Base-by-base conservation (phyloP, 352 stramenopile species). In the Plasmopara muralis region DNA sequence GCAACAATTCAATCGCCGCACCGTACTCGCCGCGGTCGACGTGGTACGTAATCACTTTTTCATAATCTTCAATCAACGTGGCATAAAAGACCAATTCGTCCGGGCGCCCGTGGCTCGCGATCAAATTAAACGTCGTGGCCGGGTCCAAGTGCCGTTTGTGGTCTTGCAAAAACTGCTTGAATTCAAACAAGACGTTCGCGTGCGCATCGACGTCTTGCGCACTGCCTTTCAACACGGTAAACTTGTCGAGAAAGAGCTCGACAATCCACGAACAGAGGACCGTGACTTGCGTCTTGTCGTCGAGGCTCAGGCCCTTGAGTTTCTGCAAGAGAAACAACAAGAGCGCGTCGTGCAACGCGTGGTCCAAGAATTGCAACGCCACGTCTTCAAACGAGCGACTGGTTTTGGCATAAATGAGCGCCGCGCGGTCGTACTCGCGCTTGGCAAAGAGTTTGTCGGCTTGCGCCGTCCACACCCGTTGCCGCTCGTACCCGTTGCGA, bases 201-300 rank as follows among this genome's bases (percentile, higher is more conserved):
- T 94, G 83, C 2, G 83, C 70, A 18, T 95, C 85, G 2, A 95
- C 82, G 43, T 95, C 85, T 43, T 91, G 79, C 6, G 85, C 78
- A 43, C 72, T 87, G 9, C 77, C 80, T 50, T 88, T 89, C 4
- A 93, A 57, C 40, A 85, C 80, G 48, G 89, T 95, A 56, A 97
- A 92, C 55, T 94, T 92, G 63, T 96, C 80, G 29, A 97, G 55
- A 42, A 95, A 97, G 9, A 97, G 74, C 59, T 97, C 91, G 12
- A 94, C 87, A 38, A 97, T 88, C 90, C 90, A 97, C 25, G 89
- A 95, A 46, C 84, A 95, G 10, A 97, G 60, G 43, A 97, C 87
- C 4, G 87, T 97, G 50, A 92, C 83, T 64, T 97, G 89, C 4
- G 87, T 96, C 62, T 96, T 96, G 51, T 96, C 81, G 4, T 92